Percentiles rank a stretch among this genome's conserved stretches.
These are phyloP conservation scores for Claviceps citrina DNA, from an alignment of 2,329 filamentous ascomycete species.

Conservation along the genomic window DNA sequence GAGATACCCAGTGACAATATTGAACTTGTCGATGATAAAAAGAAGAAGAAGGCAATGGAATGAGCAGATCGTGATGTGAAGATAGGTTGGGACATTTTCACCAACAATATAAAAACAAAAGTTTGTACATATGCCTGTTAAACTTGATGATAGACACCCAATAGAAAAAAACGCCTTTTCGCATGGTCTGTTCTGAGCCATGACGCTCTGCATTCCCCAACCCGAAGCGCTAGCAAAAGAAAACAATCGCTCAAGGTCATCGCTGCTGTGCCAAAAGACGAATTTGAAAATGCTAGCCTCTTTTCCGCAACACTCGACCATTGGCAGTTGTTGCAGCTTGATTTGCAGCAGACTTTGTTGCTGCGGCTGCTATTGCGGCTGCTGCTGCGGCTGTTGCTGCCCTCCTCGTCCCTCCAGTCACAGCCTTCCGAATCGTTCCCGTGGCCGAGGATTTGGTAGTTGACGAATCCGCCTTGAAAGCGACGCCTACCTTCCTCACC, in stretches of 20 bases:
- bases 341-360: slow-evolving; percentile 20
- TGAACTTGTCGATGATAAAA: slow-evolving; percentile 89
- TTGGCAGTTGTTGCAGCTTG: slow-evolving; percentile 28
- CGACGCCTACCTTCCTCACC: slow-evolving; percentile 35
- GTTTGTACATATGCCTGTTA: not conserved
- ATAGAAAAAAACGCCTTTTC: not conserved
- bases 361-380: slow-evolving; percentile 12
- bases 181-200: not conserved
- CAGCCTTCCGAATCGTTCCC: slow-evolving; percentile 37
- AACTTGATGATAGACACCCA: too few relatives aligned
- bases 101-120: not conserved
- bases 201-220: not conserved
- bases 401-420: slow-evolving; percentile 35
- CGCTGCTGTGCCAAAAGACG: not conserved
- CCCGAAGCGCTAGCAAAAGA: not conserved
- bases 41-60: slow-evolving; percentile 58
- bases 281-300: slow-evolving; percentile 20
- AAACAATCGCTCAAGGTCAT: not conserved
- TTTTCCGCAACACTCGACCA: slow-evolving; percentile 40
- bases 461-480: slow-evolving; percentile 18
- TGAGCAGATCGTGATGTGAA: too few relatives aligned
- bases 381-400: too few relatives aligned
- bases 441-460: slow-evolving; percentile 36
- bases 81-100: too few relatives aligned
- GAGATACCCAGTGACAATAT: slow-evolving; percentile 90